phyloP scores from a whole-genome alignment of 805 yeast genomes.

The Candida berthetii region DNA sequence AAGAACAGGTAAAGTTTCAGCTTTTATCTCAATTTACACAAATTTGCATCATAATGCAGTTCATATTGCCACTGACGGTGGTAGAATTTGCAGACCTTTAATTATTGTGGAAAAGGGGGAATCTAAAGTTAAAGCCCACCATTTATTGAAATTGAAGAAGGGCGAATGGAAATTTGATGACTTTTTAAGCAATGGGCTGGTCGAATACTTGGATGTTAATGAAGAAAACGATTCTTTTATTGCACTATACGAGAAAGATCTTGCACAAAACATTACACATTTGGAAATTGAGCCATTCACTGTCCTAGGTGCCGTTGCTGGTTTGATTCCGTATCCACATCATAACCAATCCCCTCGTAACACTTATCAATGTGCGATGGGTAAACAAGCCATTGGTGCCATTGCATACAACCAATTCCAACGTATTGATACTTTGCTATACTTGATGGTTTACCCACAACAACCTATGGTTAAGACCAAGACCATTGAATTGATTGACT shows the following conservation, averaged over 20 bases:
- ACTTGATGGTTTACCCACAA: conserved; percentile 97
- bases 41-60: conserved; percentile 89
- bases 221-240: conserved; percentile 94
- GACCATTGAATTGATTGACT: conserved; percentile 91
- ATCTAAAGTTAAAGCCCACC: conserved; percentile 67
- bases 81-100: conserved; percentile 94
- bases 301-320: conserved; percentile 88
- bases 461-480: conserved; percentile 99
- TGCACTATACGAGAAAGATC: conserved; percentile 79
- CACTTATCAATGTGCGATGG: conserved; percentile 94
- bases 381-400: conserved; percentile 99
- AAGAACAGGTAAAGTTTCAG: conserved; percentile 80
- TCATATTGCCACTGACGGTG: conserved; percentile 98
- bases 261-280: conserved; percentile 61
- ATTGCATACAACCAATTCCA: conserved; percentile 95
- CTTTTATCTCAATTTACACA: conserved; percentile 84
- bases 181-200: conserved; percentile 77
- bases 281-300: conserved; percentile 95
- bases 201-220: conserved; percentile 93
- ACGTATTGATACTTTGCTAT: conserved; percentile 89
- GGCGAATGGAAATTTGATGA: conserved; percentile 90
- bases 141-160: conserved; percentile 50
- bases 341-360: conserved; percentile 91
- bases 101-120: conserved; percentile 75
- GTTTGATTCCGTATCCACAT: conserved; percentile 87